phyloP scores from a whole-genome alignment of 768 basidiomycete species.

The Boletus pseudopeckii region DNA sequence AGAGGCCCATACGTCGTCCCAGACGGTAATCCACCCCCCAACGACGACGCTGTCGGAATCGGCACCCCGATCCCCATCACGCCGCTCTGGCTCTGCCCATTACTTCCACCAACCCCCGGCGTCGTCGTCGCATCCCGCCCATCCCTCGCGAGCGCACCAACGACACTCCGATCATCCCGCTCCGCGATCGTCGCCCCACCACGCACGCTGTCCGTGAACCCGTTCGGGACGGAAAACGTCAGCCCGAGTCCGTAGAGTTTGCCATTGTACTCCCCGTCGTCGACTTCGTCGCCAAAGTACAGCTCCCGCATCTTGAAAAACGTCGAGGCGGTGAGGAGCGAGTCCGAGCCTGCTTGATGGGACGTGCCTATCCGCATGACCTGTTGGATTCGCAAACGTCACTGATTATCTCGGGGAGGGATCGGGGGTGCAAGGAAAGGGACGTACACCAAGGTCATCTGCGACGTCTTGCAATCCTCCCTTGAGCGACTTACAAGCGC shows the following conservation, averaged over 20 bases:
- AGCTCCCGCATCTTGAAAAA: slow-evolving; percentile 95
- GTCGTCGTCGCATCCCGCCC: slow-evolving; percentile 31
- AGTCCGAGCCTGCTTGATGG: slow-evolving; percentile 98
- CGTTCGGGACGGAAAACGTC: slow-evolving; percentile 68
- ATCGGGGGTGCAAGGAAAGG: neutral
- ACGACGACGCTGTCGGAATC: slow-evolving; percentile 35
- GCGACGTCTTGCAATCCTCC: slow-evolving; percentile 95
- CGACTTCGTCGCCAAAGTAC: slow-evolving; percentile 88
- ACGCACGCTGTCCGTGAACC: slow-evolving; percentile 59
- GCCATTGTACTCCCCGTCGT: slow-evolving; percentile 78
- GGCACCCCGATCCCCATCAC: slow-evolving; percentile 46
- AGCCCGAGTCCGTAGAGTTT: slow-evolving; percentile 83
- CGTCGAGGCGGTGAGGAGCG: slow-evolving; percentile 85
- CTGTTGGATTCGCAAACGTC: slow-evolving; percentile 36
- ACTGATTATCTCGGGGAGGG: neutral
- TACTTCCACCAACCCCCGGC: slow-evolving; percentile 35
- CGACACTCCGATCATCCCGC: slow-evolving; percentile 59
- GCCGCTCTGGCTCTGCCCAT: slow-evolving; percentile 37
- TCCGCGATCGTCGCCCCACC: slow-evolving; percentile 82
- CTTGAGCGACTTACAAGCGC: slow-evolving; percentile 72
- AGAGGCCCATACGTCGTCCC: slow-evolving; percentile 59
- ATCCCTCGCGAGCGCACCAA: slow-evolving; percentile 35
- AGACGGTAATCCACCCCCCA: slow-evolving; percentile 42
- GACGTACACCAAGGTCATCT: slow-evolving; percentile 86
- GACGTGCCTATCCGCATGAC: slow-evolving; percentile 85